Percentiles rank a stretch among this genome's conserved stretches.
Conservation (phyloP, 202 grass and related monocot genomes). For the Digitaria exilis region DNA sequence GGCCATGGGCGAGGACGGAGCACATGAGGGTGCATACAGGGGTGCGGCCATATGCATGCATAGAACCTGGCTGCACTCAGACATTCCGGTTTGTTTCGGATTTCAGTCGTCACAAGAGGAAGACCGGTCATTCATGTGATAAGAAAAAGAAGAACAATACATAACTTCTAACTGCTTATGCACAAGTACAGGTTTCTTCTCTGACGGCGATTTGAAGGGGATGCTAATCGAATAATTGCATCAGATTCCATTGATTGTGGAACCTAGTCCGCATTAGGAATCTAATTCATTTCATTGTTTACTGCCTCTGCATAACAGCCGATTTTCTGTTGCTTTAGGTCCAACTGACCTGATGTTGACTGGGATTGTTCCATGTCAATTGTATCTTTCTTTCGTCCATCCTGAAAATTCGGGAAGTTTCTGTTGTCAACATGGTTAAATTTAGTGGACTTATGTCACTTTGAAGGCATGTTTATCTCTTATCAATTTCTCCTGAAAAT, state of each 20-base stretch:
- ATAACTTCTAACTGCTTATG: constrained; percentile 54
- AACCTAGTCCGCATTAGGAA: constrained; percentile 49
- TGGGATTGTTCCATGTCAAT: constrained; percentile 43
- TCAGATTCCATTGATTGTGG: constrained; percentile 52
- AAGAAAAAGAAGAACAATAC: constrained; percentile 72
- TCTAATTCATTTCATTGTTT: constrained; percentile 70
- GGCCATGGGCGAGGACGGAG: constrained; percentile 96
- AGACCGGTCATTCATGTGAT: constrained; percentile 82
- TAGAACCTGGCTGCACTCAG: constrained; percentile 79
- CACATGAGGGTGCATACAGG: constrained; percentile 98
- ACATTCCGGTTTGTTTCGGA: constrained; percentile 99
- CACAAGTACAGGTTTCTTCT: constrained; percentile 48
- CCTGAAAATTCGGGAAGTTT: constrained; percentile 22
- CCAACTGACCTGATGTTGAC: constrained; percentile 49
- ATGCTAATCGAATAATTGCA: constrained; percentile 55
- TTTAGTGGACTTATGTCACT: constrained; percentile 24
- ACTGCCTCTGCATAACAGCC: constrained; percentile 22
- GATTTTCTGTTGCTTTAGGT: constrained; percentile 40
- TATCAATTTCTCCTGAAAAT: neutral
- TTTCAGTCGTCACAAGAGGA: constrained; percentile 98
- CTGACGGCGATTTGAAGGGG: constrained; percentile 47
- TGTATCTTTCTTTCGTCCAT: constrained; percentile 45
- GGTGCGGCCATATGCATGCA: constrained; percentile 81
- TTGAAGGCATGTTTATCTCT: constrained; percentile 21
- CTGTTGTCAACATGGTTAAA: constrained; percentile 27